These are phyloP conservation scores for Linum lewisii DNA, from an alignment of 345 rosid species.

Conservation along the genomic window DNA sequence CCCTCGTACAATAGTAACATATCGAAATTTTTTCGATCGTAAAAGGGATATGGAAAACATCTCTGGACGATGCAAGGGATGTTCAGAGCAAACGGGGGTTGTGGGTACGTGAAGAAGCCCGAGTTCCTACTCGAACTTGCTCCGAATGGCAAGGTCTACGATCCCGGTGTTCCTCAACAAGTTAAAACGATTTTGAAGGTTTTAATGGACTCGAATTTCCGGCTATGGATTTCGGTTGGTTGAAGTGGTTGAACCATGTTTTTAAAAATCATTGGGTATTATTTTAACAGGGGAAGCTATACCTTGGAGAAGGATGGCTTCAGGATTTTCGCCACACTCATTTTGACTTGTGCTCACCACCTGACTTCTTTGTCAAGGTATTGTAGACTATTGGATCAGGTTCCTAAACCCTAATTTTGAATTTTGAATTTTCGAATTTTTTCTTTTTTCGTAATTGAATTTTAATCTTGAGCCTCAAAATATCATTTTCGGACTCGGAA, in stretches of 20 bases:
- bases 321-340: background rate
- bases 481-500: too few species aligned
- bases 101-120: constrained; percentile 6
- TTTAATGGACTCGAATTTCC: background rate
- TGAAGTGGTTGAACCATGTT: too few species aligned
- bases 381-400: too few species aligned
- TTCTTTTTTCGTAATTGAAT: too few species aligned
- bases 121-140: background rate
- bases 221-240: too few species aligned
- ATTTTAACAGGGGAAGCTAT: constrained; percentile 2
- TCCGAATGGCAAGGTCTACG: background rate
- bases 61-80: constrained; percentile 8
- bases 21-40: background rate
- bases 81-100: constrained; percentile 11
- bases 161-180: background rate
- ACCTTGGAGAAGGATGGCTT: constrained; percentile 8
- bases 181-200: constrained; percentile 1
- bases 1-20: too few species aligned
- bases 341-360: constrained; percentile 3
- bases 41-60: constrained; percentile 2
- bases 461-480: too few species aligned
- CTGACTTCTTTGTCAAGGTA: constrained; percentile 8
- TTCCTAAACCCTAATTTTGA: too few species aligned
- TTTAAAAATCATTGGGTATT: background rate
- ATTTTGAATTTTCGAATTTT: too few species aligned